Evolutionary conservation across 495 filamentous ascomycete species (phyloP).

Genomic region (Hypoxylon cercidicola): DNA sequence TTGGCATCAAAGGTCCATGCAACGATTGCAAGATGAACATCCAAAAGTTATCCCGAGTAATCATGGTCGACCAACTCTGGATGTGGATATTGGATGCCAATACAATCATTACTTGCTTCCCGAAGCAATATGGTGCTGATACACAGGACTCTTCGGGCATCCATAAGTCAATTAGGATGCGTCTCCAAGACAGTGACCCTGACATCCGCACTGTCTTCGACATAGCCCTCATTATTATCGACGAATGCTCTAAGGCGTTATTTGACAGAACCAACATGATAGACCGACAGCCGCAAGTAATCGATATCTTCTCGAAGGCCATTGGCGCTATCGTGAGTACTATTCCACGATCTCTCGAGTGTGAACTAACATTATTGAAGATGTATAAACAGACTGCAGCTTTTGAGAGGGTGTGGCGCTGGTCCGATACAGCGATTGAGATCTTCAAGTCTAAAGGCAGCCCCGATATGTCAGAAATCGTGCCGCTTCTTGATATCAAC

Average conservation of each 20-base stretch:
- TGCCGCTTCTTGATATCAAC: slow-evolving; percentile 70
- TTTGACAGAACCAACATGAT: slow-evolving; percentile 67
- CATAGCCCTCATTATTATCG: slow-evolving; percentile 71
- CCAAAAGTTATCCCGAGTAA: slow-evolving; percentile 64
- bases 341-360: neutral
- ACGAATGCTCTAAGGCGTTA: slow-evolving; percentile 71
- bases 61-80: slow-evolving; percentile 84
- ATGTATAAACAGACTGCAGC: slow-evolving; percentile 49
- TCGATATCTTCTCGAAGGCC: slow-evolving; percentile 74
- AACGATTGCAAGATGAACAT: slow-evolving; percentile 48
- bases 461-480: slow-evolving; percentile 41
- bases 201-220: slow-evolving; percentile 75
- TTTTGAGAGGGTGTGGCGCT: slow-evolving; percentile 50
- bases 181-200: slow-evolving; percentile 47
- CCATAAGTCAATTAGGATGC: slow-evolving; percentile 64
- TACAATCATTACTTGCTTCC: slow-evolving; percentile 75
- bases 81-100: slow-evolving; percentile 76
- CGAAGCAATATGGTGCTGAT: slow-evolving; percentile 72
- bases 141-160: slow-evolving; percentile 74
- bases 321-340: slow-evolving; percentile 51
- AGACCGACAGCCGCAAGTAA: slow-evolving; percentile 71
- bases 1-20: slow-evolving; percentile 28
- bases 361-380: slow-evolving; percentile 46
- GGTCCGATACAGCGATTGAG: slow-evolving; percentile 45
- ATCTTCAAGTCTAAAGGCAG: slow-evolving; percentile 41